These are phyloP conservation scores for Pleurostoma richardsiae DNA, from an alignment of 2,329 filamentous ascomycete genomes.

Conservation along the genomic window DNA sequence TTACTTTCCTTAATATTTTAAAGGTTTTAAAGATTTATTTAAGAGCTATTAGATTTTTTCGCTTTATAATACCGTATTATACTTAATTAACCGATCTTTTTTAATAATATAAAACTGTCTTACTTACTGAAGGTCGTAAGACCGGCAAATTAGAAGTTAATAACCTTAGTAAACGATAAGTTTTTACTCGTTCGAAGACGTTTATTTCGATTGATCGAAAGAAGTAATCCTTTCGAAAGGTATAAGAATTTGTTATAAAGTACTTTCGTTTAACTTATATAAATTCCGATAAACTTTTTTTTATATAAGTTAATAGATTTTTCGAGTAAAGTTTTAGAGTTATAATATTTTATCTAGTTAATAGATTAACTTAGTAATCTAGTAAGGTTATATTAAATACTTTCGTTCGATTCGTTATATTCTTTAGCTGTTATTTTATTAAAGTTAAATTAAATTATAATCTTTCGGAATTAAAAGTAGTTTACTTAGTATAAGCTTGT, in stretches of 20 bases:
- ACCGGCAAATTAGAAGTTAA: background rate
- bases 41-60: background rate
- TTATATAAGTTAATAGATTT: background rate
- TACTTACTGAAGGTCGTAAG: background rate
- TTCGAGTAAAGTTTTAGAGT: background rate
- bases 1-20: background rate
- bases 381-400: background rate
- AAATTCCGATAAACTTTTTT: background rate
- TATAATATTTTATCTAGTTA: background rate
- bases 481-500: background rate
- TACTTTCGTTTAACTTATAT: background rate
- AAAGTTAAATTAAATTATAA: constrained; percentile 1
- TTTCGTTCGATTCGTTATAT: background rate
- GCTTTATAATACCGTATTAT: constrained; percentile 1
- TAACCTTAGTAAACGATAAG: background rate
- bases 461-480: background rate
- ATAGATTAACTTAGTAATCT: background rate
- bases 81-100: background rate
- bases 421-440: background rate
- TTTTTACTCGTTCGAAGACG: background rate
- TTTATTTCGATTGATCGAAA: too few species aligned
- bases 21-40: constrained; percentile 1
- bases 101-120: background rate
- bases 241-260: background rate
- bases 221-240: background rate